Percentiles rank a stretch among this genome's conserved stretches.
Evolutionary conservation across 2,329 filamentous ascomycete genomes (phyloP).

Genomic region (Colletotrichum sp.): DNA sequence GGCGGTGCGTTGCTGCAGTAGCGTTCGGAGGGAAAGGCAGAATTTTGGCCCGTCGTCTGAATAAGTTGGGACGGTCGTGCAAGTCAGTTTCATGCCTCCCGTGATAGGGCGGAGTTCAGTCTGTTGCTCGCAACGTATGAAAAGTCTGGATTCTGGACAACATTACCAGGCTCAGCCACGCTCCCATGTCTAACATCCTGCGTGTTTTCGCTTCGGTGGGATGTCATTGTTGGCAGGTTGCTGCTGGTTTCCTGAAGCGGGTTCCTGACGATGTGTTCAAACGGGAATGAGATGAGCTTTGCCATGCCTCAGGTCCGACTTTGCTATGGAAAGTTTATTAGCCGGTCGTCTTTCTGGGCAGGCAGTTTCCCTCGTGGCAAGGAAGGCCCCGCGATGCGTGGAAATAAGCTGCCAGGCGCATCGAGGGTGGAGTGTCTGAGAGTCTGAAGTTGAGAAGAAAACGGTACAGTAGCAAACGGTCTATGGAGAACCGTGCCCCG

Average conservation of each 20-base stretch:
- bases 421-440: background rate
- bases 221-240: background rate
- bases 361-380: background rate
- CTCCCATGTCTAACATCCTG: background rate
- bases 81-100: conserved; percentile 5
- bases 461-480: background rate
- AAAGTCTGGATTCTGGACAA: background rate
- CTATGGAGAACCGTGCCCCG: background rate
- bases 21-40: background rate
- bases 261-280: background rate
- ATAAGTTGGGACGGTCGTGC: conserved; percentile 9
- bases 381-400: background rate
- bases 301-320: conserved; percentile 3
- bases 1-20: background rate
- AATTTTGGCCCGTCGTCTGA: conserved; percentile 9
- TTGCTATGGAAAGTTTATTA: background rate
- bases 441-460: background rate
- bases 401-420: conserved; percentile 1
- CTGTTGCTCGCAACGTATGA: background rate
- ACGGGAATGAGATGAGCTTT: conserved; percentile 9
- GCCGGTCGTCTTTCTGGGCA: background rate
- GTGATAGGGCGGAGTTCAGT: conserved; percentile 1
- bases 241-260: background rate
- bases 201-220: background rate
- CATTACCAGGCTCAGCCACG: background rate